Base-by-base conservation (phyloP, 2,329 filamentous ascomycete species). In the Emergomyces africanus region DNA sequence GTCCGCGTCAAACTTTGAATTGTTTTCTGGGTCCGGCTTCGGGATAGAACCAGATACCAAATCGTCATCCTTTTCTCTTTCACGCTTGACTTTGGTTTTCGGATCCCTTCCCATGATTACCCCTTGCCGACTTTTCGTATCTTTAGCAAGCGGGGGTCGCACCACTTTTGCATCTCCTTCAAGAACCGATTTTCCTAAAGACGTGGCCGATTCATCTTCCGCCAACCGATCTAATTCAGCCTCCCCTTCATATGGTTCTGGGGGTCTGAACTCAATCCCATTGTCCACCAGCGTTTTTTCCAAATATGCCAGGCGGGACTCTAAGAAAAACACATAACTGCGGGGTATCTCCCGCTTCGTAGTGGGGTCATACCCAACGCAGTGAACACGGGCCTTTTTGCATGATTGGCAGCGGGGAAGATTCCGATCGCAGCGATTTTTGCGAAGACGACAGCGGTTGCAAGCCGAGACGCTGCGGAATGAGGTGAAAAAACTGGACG, bases 321-420 rank as follows among this genome's bases (percentile, higher is more conserved):
- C 92, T 61, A 97, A 85, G 71, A 96, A 97, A 75, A 88, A 96
- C 54, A 97, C 90, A 77, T 97, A 97, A 72, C 83, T 86, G 74
- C 91, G 83, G 55, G 92, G 92, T 60, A 97, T 96, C 75, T 96
- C 90, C 69, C 89, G 86, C 79, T 96, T 96, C 28, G 90, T 95
- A 69, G 96, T 96, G 39, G 92, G 91, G 71, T 97, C 92, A 73
- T 96, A 96, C 63, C 92, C 92, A 56, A 96, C 90, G 72, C 94
- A 97, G 65, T 88, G 86, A 51, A 95, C 89, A 60, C 83, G 82
- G n/a, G 89, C 91, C 76, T 96, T 96, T 71, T 91, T 90, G 74
- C 92, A 97, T 66, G 89, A 89, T 48, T 88, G 86, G 72, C 92
- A 97, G 67, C 88, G 89, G 9, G 92, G 92, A 62, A 97, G 80